Conservation (phyloP, 331 rosid genomes). For the Erythrophleum ivorense region DNA sequence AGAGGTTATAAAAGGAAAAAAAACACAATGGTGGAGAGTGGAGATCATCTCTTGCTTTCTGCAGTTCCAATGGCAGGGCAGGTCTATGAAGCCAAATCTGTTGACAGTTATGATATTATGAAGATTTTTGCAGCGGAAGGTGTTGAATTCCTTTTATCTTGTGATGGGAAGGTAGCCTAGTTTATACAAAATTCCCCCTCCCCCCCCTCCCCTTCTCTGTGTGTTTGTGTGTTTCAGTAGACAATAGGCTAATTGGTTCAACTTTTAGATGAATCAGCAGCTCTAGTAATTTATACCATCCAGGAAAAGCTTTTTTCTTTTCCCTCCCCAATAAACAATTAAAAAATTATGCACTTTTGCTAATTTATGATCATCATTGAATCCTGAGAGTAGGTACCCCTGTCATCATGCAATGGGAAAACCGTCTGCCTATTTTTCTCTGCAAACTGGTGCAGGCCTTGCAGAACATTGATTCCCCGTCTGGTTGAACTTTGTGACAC, state of each 20-base stretch:
- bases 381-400: slow-evolving; percentile 64
- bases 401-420: slow-evolving; percentile 76
- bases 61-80: slow-evolving; percentile 64
- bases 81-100: slow-evolving; percentile 46
- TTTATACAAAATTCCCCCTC: not conserved
- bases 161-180: slow-evolving; percentile 70
- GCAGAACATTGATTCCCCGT: slow-evolving; percentile 76
- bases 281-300: not conserved
- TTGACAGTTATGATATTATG: slow-evolving; percentile 50
- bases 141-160: slow-evolving; percentile 75
- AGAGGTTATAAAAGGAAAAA: slow-evolving; percentile 29
- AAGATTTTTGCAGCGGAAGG: slow-evolving; percentile 67
- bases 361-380: slow-evolving; percentile 37
- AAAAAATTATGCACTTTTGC: slow-evolving; percentile 16
- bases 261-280: not conserved
- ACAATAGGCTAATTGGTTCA: slow-evolving; percentile 28
- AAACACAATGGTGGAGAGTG: slow-evolving; percentile 21
- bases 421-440: slow-evolving; percentile 72
- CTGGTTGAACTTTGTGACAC: slow-evolving; percentile 66
- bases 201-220: not conserved
- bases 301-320: not conserved
- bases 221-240: slow-evolving; percentile 20
- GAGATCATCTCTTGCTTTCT: slow-evolving; percentile 41
- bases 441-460: slow-evolving; percentile 96
- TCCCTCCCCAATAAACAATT: not conserved